Conservation (phyloP, 331 rosid species). For the Quercus phellos region DNA sequence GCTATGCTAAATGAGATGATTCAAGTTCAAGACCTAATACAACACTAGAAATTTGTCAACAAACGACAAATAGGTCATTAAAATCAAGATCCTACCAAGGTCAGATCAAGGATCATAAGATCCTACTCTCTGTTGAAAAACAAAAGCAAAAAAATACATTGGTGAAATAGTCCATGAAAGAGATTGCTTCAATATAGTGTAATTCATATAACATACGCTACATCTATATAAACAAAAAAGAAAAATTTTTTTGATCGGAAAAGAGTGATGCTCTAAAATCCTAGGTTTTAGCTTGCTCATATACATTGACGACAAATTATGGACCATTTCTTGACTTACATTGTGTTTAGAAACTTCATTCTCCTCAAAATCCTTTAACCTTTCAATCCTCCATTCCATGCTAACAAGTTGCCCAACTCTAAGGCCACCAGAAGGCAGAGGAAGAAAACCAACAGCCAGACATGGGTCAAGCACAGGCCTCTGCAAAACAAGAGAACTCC, state of each 20-base stretch:
- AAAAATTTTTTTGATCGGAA: not conserved
- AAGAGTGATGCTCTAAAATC: not conserved
- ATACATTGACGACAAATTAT: not conserved
- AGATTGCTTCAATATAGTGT: too few relatives aligned
- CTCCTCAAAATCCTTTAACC: conserved; percentile 64
- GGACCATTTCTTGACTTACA: conserved; percentile 41
- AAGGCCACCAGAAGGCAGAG: conserved; percentile 81
- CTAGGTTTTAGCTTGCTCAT: not conserved
- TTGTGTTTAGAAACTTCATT: conserved; percentile 37
- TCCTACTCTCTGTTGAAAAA: too few relatives aligned
- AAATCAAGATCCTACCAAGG: not conserved
- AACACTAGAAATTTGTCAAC: not conserved
- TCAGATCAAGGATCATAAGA: too few relatives aligned
- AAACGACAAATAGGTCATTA: not conserved
- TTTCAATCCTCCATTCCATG: conserved; percentile 97
- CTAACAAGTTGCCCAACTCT: conserved; percentile 86
- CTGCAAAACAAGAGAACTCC: conserved; percentile 73
- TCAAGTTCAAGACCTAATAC: not conserved
- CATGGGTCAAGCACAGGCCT: conserved; percentile 97
- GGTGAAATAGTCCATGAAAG: too few relatives aligned
- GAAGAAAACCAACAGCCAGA: conserved; percentile 94
- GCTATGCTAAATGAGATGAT: not conserved
- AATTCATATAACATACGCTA: too few relatives aligned
- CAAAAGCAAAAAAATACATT: too few relatives aligned
- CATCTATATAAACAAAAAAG: too few relatives aligned